Evolutionary conservation across 177 flowering plant genomes (phyloP).

Genomic region (Vitis hybrid): DNA sequence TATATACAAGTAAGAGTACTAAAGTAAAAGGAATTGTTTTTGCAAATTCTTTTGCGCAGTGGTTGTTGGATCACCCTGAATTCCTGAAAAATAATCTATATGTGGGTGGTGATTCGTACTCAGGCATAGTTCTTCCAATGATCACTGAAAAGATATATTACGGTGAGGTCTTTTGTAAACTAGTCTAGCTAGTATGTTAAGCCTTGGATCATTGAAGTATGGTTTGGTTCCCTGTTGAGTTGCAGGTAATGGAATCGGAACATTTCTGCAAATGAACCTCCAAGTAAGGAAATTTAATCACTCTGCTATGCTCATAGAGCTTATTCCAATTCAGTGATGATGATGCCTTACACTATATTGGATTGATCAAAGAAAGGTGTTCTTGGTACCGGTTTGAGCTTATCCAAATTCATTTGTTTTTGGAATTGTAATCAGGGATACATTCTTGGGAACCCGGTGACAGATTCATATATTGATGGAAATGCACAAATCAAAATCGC

Average conservation of each 20-base stretch:
- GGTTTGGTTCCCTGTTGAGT: neutral
- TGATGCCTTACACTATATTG: too few species aligned
- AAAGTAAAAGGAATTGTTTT: too few species aligned
- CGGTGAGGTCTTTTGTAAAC: constrained; percentile 8
- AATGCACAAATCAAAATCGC: constrained; percentile 20
- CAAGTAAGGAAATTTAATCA: neutral
- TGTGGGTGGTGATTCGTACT: constrained; percentile 37
- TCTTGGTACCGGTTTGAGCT: too few species aligned
- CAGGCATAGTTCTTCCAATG: constrained; percentile 28
- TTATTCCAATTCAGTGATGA: neutral
- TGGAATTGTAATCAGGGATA: constrained; percentile 28
- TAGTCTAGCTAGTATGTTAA: neutral
- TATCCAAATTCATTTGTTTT: neutral
- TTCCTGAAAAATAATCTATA: constrained; percentile 31
- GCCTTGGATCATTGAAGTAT: neutral
- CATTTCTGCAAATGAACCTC: neutral
- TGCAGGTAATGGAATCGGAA: neutral
- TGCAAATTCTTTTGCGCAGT: constrained; percentile 19
- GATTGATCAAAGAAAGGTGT: too few species aligned
- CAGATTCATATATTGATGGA: constrained; percentile 15
- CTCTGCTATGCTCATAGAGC: too few species aligned
- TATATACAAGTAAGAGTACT: too few species aligned
- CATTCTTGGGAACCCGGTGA: constrained; percentile 36
- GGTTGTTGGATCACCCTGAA: constrained; percentile 28
- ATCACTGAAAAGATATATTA: constrained; percentile 18